Evolutionary conservation across 192 early-diverging fungal genomes (phyloP).

Genomic region (Entomortierella beljakovae): DNA sequence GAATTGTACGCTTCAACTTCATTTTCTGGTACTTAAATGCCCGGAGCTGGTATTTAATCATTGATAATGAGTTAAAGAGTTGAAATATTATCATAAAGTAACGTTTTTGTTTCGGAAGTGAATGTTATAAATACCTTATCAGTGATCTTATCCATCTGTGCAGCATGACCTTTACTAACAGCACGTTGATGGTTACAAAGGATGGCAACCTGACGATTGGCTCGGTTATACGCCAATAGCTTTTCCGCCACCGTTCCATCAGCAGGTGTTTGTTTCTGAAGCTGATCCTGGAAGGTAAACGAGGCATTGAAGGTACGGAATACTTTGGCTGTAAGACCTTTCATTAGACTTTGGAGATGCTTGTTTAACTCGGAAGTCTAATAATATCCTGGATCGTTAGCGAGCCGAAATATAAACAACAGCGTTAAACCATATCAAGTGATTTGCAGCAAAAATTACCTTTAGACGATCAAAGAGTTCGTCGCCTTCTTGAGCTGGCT

Average conservation of each 20-base stretch:
- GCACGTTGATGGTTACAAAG: slow-evolving; percentile 98
- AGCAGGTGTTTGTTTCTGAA: slow-evolving; percentile 72
- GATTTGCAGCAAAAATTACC: too few species aligned
- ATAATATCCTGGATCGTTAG: not conserved
- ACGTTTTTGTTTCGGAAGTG: not conserved
- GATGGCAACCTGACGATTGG: slow-evolving; percentile 95
- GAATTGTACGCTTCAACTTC: slow-evolving; percentile 75
- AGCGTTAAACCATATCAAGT: too few species aligned
- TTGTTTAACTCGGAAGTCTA: slow-evolving; percentile 89
- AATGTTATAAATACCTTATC: slow-evolving; percentile 73
- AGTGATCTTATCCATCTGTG: slow-evolving; percentile 81
- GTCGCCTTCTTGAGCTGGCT: slow-evolving; percentile 79
- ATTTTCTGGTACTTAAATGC: slow-evolving; percentile 89
- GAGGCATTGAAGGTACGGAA: slow-evolving; percentile 99
- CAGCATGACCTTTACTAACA: slow-evolving; percentile 82
- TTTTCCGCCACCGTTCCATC: slow-evolving; percentile 85
- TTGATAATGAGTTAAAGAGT: not conserved
- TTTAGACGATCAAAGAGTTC: slow-evolving; percentile 93
- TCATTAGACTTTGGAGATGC: slow-evolving; percentile 88
- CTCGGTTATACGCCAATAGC: slow-evolving; percentile 92
- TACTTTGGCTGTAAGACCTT: slow-evolving; percentile 95
- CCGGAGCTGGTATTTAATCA: slow-evolving; percentile 24
- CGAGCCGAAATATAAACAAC: too few species aligned
- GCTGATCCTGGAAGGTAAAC: slow-evolving; percentile 90
- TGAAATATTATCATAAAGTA: slow-evolving; percentile 10